Evolutionary conservation across 176 grass and related monocot genomes (phyloP).

Genomic region (Paspalum vaginatum): DNA sequence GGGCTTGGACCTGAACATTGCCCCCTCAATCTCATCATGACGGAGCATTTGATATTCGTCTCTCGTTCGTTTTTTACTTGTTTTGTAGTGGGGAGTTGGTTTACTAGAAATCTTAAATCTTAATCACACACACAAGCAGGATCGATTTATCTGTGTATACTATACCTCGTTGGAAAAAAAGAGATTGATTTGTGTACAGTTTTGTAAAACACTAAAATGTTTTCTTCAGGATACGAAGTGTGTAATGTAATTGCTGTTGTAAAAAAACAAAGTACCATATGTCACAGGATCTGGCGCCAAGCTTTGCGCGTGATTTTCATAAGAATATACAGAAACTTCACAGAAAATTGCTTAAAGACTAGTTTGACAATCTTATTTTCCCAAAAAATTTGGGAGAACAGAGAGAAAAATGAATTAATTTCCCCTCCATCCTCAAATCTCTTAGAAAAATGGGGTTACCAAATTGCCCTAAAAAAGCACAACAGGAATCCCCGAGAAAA

Average conservation of each 20-base stretch:
- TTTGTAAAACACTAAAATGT: not conserved
- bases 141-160: not conserved
- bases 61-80: not conserved
- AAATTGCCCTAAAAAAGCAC: no score
- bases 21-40: conserved; percentile 10
- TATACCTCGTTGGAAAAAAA: not conserved
- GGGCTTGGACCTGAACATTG: conserved; percentile 44
- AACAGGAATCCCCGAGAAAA: no score
- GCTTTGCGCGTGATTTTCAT: no score
- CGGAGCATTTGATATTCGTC: not conserved
- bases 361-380: no score
- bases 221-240: not conserved
- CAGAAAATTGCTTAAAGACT: no score
- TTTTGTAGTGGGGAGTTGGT: not conserved
- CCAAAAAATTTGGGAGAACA: no score
- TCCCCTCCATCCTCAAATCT: no score
- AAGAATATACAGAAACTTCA: no score
- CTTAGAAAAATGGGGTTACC: no score
- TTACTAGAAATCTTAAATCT: not conserved
- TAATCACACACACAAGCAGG: not conserved
- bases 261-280: not conserved
- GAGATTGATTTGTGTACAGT: not conserved
- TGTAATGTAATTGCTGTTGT: not conserved
- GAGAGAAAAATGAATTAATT: no score
- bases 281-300: no score